phyloP scores from a whole-genome alignment of 2,329 filamentous ascomycete species.

The Penicillium sp. region DNA sequence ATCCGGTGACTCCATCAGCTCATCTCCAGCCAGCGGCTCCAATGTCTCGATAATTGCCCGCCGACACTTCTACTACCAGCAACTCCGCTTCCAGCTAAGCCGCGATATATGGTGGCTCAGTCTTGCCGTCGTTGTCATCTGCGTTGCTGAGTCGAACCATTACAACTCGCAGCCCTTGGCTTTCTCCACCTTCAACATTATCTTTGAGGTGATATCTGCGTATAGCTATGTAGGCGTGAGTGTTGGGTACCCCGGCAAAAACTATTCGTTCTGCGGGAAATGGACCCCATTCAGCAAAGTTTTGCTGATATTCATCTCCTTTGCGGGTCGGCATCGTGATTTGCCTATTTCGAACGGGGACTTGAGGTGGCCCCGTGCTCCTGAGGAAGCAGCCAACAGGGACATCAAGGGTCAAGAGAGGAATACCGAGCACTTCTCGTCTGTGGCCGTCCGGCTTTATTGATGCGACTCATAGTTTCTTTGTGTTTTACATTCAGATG shows the following conservation, averaged over 20 bases:
- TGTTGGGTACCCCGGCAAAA: slow-evolving; percentile 56
- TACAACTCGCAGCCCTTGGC: slow-evolving; percentile 54
- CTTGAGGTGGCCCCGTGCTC: background rate
- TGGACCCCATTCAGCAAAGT: slow-evolving; percentile 60
- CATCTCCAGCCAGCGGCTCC: no score
- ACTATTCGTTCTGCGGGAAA: slow-evolving; percentile 58
- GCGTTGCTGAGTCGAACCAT: slow-evolving; percentile 60
- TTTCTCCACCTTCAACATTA: slow-evolving; percentile 63
- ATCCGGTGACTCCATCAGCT: background rate
- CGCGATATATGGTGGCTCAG: slow-evolving; percentile 69
- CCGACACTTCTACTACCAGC: slow-evolving; percentile 54
- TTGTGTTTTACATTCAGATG: background rate
- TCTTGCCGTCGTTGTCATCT: slow-evolving; percentile 62
- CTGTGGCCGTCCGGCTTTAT: background rate
- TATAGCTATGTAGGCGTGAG: slow-evolving; percentile 65
- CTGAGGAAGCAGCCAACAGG: background rate
- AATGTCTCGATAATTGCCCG: slow-evolving; percentile 32
- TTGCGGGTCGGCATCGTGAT: slow-evolving; percentile 59
- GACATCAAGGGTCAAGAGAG: background rate
- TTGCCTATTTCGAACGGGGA: slow-evolving; percentile 58
- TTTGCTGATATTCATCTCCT: slow-evolving; percentile 59
- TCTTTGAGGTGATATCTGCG: slow-evolving; percentile 48
- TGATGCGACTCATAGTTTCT: background rate
- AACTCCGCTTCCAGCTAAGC: slow-evolving; percentile 64
- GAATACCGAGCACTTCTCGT: background rate